Base-by-base conservation (phyloP, 768 basidiomycete genomes). In the Leccinum fibrillosum region DNA sequence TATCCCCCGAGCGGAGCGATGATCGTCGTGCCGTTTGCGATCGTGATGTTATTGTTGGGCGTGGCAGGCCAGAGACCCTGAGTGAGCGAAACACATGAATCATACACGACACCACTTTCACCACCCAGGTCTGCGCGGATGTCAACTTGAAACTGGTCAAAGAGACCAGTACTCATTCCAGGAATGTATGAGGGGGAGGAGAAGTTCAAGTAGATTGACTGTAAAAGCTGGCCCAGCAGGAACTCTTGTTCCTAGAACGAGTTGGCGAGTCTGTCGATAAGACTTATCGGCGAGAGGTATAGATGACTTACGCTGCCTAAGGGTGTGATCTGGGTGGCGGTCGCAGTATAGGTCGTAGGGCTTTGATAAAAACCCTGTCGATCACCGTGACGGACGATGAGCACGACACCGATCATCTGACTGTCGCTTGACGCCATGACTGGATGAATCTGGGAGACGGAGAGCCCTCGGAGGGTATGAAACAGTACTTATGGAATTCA, bases 41-140 rank as follows among this genome's bases (percentile, higher is more conserved):
- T 75, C 1, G 80, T 82, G 13, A 77, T 82, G 19, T 74, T 81
- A 51, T 80, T 80, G 23, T 68, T 62, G 13, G 62, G 26, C 5
- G 78, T 82, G 2, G 75, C 70, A 2, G 88, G 89, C 74, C 80
- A 86, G 47, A 91, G 67, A 12, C 89, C 89, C 68, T 91, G 90
- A 10, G 86, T 71, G 52, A 90, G 70, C 0, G 89, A 86, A 25
- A 82, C 73, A 10, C 88, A 85, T 5, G 86, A 85, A 63, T 89
- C 83, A 59, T 78, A 78, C 45, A 86, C 84, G n/a, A 87, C 85
- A 35, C 78, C 82, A 17, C 80, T 82, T 72, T 91, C 89, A 17
- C 83, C 87, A 6, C 86, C 86, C 26, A 80, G 82, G 69, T 90
- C 88, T 1, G 89, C 88, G 17, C 79, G 81, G 52, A 85, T 78